These are phyloP conservation scores for Aquilaria malaccensis DNA, from an alignment of 345 rosid species.

Conservation along the genomic window DNA sequence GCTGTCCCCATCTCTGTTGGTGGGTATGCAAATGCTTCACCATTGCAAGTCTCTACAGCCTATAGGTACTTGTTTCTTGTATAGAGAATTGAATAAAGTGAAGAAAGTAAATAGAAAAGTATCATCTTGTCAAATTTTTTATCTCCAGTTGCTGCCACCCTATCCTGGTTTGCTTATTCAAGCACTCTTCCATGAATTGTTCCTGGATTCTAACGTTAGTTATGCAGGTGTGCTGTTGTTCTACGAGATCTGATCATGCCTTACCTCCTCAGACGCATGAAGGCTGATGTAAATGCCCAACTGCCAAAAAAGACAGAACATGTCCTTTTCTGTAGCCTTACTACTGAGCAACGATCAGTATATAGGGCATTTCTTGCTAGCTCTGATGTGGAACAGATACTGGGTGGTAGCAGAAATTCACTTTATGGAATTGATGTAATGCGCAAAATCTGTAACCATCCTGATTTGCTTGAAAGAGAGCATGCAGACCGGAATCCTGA, in stretches of 20 bases:
- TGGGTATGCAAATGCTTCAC: constrained; percentile 98
- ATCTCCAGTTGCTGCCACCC: not conserved
- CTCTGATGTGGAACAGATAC: constrained; percentile 86
- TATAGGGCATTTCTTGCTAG: constrained; percentile 98
- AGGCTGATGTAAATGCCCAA: constrained; percentile 77
- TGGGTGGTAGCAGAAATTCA: constrained; percentile 75
- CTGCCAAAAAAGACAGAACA: constrained; percentile 91
- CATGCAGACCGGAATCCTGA: constrained; percentile 70
- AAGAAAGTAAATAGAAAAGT: not conserved
- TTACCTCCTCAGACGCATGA: constrained; percentile 95
- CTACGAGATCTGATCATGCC: constrained; percentile 97
- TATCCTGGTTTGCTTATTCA: not conserved
- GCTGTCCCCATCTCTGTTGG: constrained; percentile 93
- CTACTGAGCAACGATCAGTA: constrained; percentile 69
- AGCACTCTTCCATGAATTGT: not conserved
- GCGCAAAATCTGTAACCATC: constrained; percentile 99
- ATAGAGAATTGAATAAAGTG: not conserved
- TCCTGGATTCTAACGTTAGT: constrained; percentile 13
- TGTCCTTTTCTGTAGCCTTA: constrained; percentile 97
- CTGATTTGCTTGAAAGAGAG: constrained; percentile 95
- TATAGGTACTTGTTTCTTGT: constrained; percentile 43
- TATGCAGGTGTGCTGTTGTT: constrained; percentile 90
- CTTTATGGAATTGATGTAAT: constrained; percentile 95
- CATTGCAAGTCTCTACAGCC: constrained; percentile 96
- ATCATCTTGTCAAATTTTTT: not conserved